Conservation (phyloP, 1,139 yeast species). For the Debaryomyces psychrophilus region DNA sequence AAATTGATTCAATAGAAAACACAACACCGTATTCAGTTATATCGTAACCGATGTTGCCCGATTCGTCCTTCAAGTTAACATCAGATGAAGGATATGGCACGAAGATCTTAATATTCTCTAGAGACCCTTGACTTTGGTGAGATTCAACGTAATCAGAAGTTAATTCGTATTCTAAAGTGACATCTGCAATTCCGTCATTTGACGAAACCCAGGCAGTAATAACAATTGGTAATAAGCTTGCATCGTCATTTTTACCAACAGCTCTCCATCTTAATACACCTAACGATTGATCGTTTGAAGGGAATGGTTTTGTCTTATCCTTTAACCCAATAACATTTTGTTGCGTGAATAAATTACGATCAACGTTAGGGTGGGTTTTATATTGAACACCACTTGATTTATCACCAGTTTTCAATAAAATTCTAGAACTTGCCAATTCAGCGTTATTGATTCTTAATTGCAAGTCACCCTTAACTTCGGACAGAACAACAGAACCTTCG, state of each 20-base stretch:
- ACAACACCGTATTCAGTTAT: constrained; percentile 63
- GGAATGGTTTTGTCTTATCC: constrained; percentile 80
- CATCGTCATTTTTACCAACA: constrained; percentile 60
- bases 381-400: constrained; percentile 61
- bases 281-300: constrained; percentile 84
- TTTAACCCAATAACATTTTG: constrained; percentile 68
- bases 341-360: constrained; percentile 66
- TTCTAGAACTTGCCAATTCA: constrained; percentile 64
- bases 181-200: constrained; percentile 64
- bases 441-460: constrained; percentile 84
- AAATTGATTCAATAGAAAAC: constrained; percentile 53
- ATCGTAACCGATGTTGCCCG: constrained; percentile 49
- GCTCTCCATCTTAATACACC: constrained; percentile 93
- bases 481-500: constrained; percentile 74
- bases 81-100: constrained; percentile 68
- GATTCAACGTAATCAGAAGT: constrained; percentile 40
- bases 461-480: constrained; percentile 89
- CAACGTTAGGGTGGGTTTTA: constrained; percentile 96
- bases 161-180: constrained; percentile 87
- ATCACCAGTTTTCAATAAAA: constrained; percentile 56
- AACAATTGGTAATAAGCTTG: constrained; percentile 66
- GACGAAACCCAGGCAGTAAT: constrained; percentile 86
- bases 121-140: constrained; percentile 23
- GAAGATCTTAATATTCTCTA: constrained; percentile 56
- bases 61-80: constrained; percentile 57